phyloP scores from a whole-genome alignment of 805 yeast species.

The Starmerella geochares region DNA sequence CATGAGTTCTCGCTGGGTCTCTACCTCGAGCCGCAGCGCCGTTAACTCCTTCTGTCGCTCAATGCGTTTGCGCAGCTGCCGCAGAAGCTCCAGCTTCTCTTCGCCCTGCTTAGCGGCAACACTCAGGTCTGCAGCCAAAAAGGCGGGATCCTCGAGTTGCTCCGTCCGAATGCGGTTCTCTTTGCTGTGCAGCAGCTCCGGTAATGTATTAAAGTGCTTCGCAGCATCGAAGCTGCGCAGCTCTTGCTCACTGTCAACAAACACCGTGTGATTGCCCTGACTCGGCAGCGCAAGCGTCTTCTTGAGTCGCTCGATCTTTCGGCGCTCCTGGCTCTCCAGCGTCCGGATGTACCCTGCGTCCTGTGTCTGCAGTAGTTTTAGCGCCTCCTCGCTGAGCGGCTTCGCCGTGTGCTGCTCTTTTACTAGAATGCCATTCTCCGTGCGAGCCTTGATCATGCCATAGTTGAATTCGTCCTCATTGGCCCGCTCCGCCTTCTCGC shows the following conservation, averaged over 20 bases:
- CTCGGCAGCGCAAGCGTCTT: slow-evolving; percentile 32
- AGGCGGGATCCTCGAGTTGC: slow-evolving; percentile 34
- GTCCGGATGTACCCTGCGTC: slow-evolving; percentile 80
- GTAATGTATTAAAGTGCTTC: slow-evolving; percentile 59
- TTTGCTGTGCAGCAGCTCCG: slow-evolving; percentile 46
- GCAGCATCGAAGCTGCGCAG: slow-evolving; percentile 54
- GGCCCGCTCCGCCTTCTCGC: slow-evolving; percentile 57
- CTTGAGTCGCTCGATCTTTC: slow-evolving; percentile 51
- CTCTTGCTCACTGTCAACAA: slow-evolving; percentile 56
- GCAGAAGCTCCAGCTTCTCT: slow-evolving; percentile 53
- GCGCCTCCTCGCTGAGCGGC: slow-evolving; percentile 59
- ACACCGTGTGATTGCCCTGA: slow-evolving; percentile 73
- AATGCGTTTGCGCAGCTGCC: slow-evolving; percentile 51
- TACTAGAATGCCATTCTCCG: slow-evolving; percentile 55
- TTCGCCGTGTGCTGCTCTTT: slow-evolving; percentile 40
- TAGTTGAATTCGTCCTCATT: slow-evolving; percentile 96
- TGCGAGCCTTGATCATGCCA: slow-evolving; percentile 74
- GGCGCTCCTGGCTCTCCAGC: slow-evolving; percentile 56
- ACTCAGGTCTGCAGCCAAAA: not conserved
- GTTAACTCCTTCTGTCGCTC: slow-evolving; percentile 60
- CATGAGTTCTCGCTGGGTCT: slow-evolving; percentile 75
- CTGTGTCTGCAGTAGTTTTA: slow-evolving; percentile 76
- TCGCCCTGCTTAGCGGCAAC: slow-evolving; percentile 21
- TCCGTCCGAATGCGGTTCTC: slow-evolving; percentile 60
- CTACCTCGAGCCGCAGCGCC: slow-evolving; percentile 62